These are phyloP conservation scores for Boletus sensibilis DNA, from an alignment of 768 basidiomycete genomes.

Conservation along the genomic window DNA sequence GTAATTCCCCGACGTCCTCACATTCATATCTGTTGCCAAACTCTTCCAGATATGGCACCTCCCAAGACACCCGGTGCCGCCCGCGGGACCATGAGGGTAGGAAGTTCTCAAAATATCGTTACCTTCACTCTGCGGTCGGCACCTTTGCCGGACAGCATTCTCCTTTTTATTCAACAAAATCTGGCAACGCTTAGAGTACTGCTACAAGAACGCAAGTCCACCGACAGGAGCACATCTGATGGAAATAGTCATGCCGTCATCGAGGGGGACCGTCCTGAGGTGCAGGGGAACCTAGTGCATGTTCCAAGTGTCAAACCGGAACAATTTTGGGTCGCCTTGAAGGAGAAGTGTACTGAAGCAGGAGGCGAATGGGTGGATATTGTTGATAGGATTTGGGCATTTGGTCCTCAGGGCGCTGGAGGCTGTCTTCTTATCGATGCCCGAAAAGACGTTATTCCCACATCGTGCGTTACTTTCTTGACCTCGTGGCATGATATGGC, in stretches of 20 bases:
- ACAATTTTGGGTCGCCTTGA: slow-evolving; percentile 77
- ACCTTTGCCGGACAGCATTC: slow-evolving; percentile 72
- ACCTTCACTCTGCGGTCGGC: slow-evolving; percentile 80
- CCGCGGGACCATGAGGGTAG: slow-evolving; percentile 76
- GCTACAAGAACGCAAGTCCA: slow-evolving; percentile 47
- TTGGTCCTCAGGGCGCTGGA: slow-evolving; percentile 86
- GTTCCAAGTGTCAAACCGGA: slow-evolving; percentile 66
- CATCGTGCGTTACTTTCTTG: slow-evolving; percentile 51
- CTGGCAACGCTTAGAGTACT: slow-evolving; percentile 60
- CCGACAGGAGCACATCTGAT: slow-evolving; percentile 29
- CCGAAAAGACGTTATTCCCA: slow-evolving; percentile 43
- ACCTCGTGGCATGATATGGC: slow-evolving; percentile 5
- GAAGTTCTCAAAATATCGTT: slow-evolving; percentile 67
- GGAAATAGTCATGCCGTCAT: slow-evolving; percentile 14
- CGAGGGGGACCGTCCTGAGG: slow-evolving; percentile 41
- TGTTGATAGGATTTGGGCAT: slow-evolving; percentile 78
- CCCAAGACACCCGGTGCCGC: slow-evolving; percentile 67
- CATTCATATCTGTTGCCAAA: neutral
- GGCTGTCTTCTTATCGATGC: slow-evolving; percentile 84
- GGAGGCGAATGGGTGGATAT: slow-evolving; percentile 80
- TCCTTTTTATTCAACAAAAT: slow-evolving; percentile 78
- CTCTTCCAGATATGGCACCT: slow-evolving; percentile 75
- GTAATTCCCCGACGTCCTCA: slow-evolving; percentile 37
- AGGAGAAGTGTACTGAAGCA: slow-evolving; percentile 58
- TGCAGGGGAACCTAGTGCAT: slow-evolving; percentile 57